These are phyloP conservation scores for Nannochloris sp. DNA, from an alignment of 139 green algal genomes.

Conservation along the genomic window DNA sequence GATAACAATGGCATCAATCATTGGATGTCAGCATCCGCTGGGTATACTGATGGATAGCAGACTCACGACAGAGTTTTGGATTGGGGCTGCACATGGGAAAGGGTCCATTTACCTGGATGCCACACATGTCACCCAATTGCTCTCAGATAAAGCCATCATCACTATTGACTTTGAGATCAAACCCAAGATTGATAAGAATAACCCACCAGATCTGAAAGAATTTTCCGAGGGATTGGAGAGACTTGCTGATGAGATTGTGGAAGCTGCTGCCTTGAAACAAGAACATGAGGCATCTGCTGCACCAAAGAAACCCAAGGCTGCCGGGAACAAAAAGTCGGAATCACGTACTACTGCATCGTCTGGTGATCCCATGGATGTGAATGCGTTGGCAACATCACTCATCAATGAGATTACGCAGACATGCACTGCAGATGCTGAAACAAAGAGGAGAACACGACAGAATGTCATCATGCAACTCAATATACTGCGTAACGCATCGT, in stretches of 20 bases:
- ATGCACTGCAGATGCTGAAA: too few species aligned
- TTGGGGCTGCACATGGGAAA: conserved; percentile 39
- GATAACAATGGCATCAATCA: conserved; percentile 48
- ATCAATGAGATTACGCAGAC: too few species aligned
- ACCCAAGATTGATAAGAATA: conserved; percentile 49
- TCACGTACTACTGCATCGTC: too few species aligned
- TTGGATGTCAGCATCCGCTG: conserved; percentile 27
- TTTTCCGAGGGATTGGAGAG: conserved; percentile 25
- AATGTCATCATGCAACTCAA: too few species aligned
- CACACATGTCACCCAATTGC: conserved; percentile 5
- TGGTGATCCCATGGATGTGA: too few species aligned
- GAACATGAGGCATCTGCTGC: background rate
- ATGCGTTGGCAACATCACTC: too few species aligned
- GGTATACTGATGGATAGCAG: conserved; percentile 51
- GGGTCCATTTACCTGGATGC: background rate
- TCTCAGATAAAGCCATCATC: conserved; percentile 11
- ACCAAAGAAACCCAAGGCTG: background rate
- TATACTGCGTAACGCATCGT: too few species aligned
- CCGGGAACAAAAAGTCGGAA: background rate
- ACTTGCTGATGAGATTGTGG: background rate
- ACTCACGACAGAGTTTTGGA: conserved; percentile 30
- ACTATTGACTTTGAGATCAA: conserved; percentile 57
- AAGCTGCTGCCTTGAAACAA: background rate
- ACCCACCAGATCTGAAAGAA: conserved; percentile 55
- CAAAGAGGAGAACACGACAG: too few species aligned